A percentile compares a stretch with the other conserved stretches of the same genome.
Conservation (phyloP, 164 flowering plant species). For the Warburgia ugandensis region DNA sequence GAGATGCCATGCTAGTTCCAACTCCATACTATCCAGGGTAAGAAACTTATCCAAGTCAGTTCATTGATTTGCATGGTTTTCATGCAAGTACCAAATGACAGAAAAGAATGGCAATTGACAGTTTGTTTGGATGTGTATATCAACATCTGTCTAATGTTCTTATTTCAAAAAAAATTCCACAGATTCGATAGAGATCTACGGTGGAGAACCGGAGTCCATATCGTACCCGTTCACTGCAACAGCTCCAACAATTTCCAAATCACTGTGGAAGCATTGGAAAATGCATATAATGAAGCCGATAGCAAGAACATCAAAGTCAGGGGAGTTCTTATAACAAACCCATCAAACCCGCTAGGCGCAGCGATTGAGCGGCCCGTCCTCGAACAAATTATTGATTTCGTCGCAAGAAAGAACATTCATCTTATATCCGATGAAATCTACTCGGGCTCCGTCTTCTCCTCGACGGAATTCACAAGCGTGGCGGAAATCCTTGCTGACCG, state of each 20-base stretch:
- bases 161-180: too few species aligned
- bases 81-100: background rate
- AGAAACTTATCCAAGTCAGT: background rate
- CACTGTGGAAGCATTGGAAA: constrained; percentile 64
- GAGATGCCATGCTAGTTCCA: constrained; percentile 88
- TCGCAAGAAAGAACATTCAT: constrained; percentile 60
- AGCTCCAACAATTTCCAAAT: constrained; percentile 71
- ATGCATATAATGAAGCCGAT: constrained; percentile 52
- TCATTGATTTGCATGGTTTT: too few species aligned
- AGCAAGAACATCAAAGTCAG: constrained; percentile 45
- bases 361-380: constrained; percentile 43
- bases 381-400: constrained; percentile 65
- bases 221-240: constrained; percentile 70
- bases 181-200: constrained; percentile 92
- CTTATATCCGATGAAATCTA: constrained; percentile 92
- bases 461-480: constrained; percentile 63
- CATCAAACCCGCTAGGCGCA: constrained; percentile 86
- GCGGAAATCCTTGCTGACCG: constrained; percentile 54
- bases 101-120: too few species aligned
- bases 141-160: too few species aligned
- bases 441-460: constrained; percentile 72
- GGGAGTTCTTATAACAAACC: constrained; percentile 81
- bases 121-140: too few species aligned
- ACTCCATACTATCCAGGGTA: constrained; percentile 98
- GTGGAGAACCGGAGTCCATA: constrained; percentile 87